These are phyloP conservation scores for Thyridium curvatum DNA, from an alignment of 2,329 filamentous ascomycete genomes.

Conservation along the genomic window DNA sequence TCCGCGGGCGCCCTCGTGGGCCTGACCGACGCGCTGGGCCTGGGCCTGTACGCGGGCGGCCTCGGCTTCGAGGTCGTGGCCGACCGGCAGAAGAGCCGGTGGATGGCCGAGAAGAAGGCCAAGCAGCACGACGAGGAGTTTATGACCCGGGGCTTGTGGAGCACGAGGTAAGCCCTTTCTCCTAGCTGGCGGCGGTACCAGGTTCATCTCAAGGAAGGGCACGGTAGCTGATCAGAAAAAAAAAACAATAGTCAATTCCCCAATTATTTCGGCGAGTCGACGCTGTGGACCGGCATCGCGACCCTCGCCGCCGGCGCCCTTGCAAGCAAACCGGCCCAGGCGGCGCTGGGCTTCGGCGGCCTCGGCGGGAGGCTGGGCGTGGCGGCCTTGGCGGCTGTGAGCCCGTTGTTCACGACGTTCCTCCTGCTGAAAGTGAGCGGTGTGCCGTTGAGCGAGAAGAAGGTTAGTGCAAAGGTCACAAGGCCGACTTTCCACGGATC, in stretches of 20 bases:
- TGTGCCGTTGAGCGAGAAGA: slow-evolving; percentile 59
- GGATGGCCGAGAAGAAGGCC: slow-evolving; percentile 53
- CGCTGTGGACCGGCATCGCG: slow-evolving; percentile 63
- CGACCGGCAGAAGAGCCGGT: slow-evolving; percentile 57
- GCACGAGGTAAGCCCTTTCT: slow-evolving; percentile 33
- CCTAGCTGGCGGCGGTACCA: neutral
- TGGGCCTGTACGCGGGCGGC: slow-evolving; percentile 51
- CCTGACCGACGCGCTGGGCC: slow-evolving; percentile 30
- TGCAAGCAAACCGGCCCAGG: slow-evolving; percentile 43
- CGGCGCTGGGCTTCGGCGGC: slow-evolving; percentile 48
- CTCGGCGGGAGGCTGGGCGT: slow-evolving; percentile 20
- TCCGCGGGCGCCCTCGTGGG: slow-evolving; percentile 21
- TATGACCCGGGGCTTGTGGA: slow-evolving; percentile 57
- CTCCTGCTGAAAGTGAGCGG: slow-evolving; percentile 58
- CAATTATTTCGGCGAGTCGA: slow-evolving; percentile 68
- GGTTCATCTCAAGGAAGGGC: neutral
- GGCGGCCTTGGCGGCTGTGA: slow-evolving; percentile 43
- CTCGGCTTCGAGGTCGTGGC: slow-evolving; percentile 55
- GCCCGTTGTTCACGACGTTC: slow-evolving; percentile 59
- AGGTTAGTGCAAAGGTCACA: too few relatives aligned
- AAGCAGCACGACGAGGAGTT: slow-evolving; percentile 65
- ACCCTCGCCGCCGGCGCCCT: slow-evolving; percentile 52
- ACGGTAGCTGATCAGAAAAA: neutral
- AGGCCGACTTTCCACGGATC: too few relatives aligned
- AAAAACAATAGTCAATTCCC: slow-evolving; percentile 43